A percentile compares a stretch with the other conserved stretches of the same genome.
Conservation (phyloP, 2,329 filamentous ascomycete genomes). For the Aureobasidium subglaciale region DNA sequence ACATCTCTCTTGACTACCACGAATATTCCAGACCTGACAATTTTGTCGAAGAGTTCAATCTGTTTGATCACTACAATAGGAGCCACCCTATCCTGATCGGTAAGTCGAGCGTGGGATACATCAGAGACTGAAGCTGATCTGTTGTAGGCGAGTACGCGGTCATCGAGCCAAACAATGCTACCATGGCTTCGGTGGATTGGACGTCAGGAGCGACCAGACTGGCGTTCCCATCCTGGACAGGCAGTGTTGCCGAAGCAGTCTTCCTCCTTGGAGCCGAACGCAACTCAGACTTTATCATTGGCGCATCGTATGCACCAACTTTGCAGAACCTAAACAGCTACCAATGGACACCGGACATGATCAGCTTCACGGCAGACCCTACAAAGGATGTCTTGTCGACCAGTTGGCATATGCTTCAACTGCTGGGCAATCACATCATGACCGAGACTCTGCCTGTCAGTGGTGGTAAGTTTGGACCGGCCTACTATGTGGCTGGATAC, state of each 20-base stretch:
- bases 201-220: neutral
- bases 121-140: neutral
- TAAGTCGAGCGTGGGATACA: neutral
- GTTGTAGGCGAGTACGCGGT: slow-evolving; percentile 43
- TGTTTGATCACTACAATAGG: slow-evolving; percentile 38
- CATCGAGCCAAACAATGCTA: slow-evolving; percentile 40
- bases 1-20: slow-evolving; percentile 26
- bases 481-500: slow-evolving; percentile 38
- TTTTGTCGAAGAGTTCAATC: slow-evolving; percentile 24
- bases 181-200: slow-evolving; percentile 30
- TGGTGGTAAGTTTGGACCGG: slow-evolving; percentile 26
- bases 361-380: slow-evolving; percentile 32
- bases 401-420: slow-evolving; percentile 26
- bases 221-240: slow-evolving; percentile 36
- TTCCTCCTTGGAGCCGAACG: slow-evolving; percentile 54
- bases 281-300: slow-evolving; percentile 51
- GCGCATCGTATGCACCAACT: slow-evolving; percentile 38
- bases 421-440: slow-evolving; percentile 32
- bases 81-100: slow-evolving; percentile 32
- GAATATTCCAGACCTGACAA: slow-evolving; percentile 25
- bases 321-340: slow-evolving; percentile 21
- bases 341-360: slow-evolving; percentile 27
- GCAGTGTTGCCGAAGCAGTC: slow-evolving; percentile 56
- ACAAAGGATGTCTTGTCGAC: slow-evolving; percentile 21
- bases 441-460: slow-evolving; percentile 34